These are phyloP conservation scores for Grigorovia yakushimaensis DNA, from an alignment of 805 yeast species.

Conservation along the genomic window DNA sequence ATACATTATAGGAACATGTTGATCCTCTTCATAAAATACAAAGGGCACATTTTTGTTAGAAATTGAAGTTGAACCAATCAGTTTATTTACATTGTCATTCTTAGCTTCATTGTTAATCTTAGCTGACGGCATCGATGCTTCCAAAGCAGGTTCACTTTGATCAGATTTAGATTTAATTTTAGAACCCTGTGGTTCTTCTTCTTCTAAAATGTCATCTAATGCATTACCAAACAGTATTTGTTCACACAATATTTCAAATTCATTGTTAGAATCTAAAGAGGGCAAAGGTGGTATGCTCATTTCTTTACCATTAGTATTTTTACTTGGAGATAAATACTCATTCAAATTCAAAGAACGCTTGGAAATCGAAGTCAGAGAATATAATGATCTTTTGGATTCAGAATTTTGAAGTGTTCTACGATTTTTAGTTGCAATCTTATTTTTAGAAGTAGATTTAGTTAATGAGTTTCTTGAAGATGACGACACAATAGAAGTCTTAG, in stretches of 20 bases:
- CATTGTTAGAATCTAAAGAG: constrained; percentile 14
- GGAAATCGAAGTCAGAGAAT: constrained; percentile 28
- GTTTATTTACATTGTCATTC: background rate
- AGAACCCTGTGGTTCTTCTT: constrained; percentile 11
- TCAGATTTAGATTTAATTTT: background rate
- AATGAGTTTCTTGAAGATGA: constrained; percentile 14
- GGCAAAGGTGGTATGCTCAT: constrained; percentile 14
- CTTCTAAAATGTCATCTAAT: constrained; percentile 19
- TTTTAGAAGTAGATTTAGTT: constrained; percentile 9
- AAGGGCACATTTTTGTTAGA: constrained; percentile 1
- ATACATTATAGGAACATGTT: background rate
- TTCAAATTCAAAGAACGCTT: constrained; percentile 28
- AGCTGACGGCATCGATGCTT: background rate
- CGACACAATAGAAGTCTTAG: constrained; percentile 10
- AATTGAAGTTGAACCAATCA: background rate
- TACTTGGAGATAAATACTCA: constrained; percentile 17
- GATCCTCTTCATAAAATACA: background rate
- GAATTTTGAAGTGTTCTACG: constrained; percentile 22
- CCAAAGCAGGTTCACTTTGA: background rate
- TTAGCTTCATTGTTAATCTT: background rate
- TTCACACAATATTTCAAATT: constrained; percentile 26
- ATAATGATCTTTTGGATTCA: constrained; percentile 26
- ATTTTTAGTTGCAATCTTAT: constrained; percentile 4
- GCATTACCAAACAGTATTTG: constrained; percentile 24
- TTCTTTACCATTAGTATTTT: constrained; percentile 1